Evolutionary conservation across 805 yeast species (phyloP), one percentile per base, ranked within the genome.

Genomic region (Alloascoidea africana): DNA sequence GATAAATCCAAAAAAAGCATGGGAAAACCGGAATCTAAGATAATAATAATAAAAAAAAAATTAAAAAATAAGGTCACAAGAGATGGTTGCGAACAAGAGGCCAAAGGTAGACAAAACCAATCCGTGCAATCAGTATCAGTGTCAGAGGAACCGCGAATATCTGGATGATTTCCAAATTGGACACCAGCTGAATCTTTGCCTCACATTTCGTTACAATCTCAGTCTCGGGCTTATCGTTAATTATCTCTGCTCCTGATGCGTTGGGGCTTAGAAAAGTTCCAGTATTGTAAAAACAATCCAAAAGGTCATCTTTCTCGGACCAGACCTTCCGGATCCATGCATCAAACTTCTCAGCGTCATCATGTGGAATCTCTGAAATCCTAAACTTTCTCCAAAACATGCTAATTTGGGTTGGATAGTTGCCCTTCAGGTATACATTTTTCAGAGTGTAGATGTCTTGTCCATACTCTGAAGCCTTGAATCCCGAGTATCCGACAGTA

Each of bases 401-500:
- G 48, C 72, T 72, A 4, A 86, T 75, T 4, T 59, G 44, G 34
- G 63, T 58, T 0, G 98, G 96, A 17, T 84, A 80, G 39, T 66
- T 59, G 1, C 96, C 95, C 37, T 63, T 59, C 4, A 85, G 49
- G 50, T 76, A 85, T 32, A 77, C 70, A 18, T 67, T 62, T 39
- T 65, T 63, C 39, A 91, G 61, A 1, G 85, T 72, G 54, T 69
- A 91, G 23, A 66, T 65, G 45, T 76, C 78, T 54, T 91, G 96
- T 2, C 94, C 95, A 50, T 68, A 79, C 42, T 74, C 76, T 27
- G 50, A 58, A n/a, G 48, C 50, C 11, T 58, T 56, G 3, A 83
- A 73, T 8, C 86, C 95, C 3, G 77, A 65, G 55, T 86, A 91
- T 1, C 78, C 96, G 33, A 84, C 66, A 0, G 98, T 84, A 27